Percentiles rank a stretch among this genome's conserved stretches.
Evolutionary conservation across 306 rosid species (phyloP).

Genomic region (Clitoria ternatea): DNA sequence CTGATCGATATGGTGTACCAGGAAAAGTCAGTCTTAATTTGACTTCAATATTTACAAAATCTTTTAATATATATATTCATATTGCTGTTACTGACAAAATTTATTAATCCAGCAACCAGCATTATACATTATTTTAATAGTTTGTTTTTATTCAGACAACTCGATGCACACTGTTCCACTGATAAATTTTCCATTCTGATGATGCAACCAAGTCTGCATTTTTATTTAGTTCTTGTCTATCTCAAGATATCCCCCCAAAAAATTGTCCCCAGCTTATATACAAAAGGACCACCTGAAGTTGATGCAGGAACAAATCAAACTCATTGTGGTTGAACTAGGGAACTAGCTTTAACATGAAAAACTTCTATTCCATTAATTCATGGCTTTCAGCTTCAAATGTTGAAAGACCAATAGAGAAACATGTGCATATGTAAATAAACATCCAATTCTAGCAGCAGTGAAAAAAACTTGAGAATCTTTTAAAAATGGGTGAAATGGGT

Average conservation of each 20-base stretch:
- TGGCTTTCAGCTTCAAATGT: slow-evolving; percentile 1
- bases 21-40: background rate
- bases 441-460: slow-evolving; percentile 14
- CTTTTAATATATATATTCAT: background rate
- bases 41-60: background rate
- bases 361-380: background rate
- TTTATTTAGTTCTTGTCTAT: background rate
- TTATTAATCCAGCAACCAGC: background rate
- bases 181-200: background rate
- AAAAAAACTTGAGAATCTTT: background rate
- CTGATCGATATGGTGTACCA: background rate
- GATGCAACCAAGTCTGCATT: background rate
- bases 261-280: background rate
- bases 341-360: background rate
- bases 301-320: background rate
- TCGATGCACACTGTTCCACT: background rate
- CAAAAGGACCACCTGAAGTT: background rate
- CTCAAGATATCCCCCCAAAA: background rate
- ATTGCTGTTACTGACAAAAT: background rate
- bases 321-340: background rate
- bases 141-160: background rate
- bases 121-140: background rate
- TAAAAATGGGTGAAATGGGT: background rate
- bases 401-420: slow-evolving; percentile 1
- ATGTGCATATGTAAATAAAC: background rate